Base-by-base conservation (phyloP, 495 filamentous ascomycete species). In the Talaromyces trachyspermus region DNA sequence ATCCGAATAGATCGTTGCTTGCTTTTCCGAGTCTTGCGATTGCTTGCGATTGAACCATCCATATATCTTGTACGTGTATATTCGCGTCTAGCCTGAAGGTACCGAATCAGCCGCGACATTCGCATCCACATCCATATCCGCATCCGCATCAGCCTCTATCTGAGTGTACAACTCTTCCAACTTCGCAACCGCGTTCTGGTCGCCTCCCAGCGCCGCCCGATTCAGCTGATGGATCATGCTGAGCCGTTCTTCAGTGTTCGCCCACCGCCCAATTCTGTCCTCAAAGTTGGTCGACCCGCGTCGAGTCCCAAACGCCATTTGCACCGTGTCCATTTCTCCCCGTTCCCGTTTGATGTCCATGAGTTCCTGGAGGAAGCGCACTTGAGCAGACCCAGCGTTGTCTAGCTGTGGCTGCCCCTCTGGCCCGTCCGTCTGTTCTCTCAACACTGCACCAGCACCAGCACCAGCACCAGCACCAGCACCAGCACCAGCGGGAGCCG, bases 311-410 rank as follows among this genome's bases (percentile, higher is more conserved):
- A 66, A 62, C 11, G 59, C 43, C 0, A 60, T 70, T 38, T 64
- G 64, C 11, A 78, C 70, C 0, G 54, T 49, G 47, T 76, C 74
- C 3, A 55, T 59, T 48, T 78, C 70, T 4, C 72, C 74, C 41
- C 64, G 69, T 12, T 48, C 52, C 7, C 46, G 50, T 46, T 78
- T 78, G 39, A 69, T 44, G 25, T 58, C 54, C 32, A 66, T 62
- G 32, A 78, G 53, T 5, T 61, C 63, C 22, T 69, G 52, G 6
- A 78, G 54, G 47, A 78, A 78, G 23, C 56, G 54, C 8, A 65
- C 58, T 51, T 77, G 74, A 30, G 68, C 64, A 4, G 23, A 26
- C 15, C 4, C n/a, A n/a, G n/a, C 12, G 26, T 42, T 42, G 0
- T 42, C 20, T 4, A 8, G 39, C 22, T 18, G 10, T n/a, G 15